Evolutionary conservation across 106 monocot species (phyloP).

Genomic region (Platanthera zijinensis): DNA sequence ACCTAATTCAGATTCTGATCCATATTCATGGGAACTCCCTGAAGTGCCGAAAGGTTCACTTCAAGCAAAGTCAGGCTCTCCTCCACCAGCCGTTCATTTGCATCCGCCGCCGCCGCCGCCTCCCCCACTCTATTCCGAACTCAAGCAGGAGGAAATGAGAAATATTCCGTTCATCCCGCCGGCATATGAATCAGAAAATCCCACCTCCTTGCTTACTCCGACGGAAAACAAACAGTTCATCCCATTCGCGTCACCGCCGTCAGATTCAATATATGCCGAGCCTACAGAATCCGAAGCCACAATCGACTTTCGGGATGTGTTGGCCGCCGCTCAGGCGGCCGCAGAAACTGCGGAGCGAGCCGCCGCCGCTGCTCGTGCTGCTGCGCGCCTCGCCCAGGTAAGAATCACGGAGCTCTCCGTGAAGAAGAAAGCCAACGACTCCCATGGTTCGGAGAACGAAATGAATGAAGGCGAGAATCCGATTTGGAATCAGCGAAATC

Average conservation of each 20-base stretch:
- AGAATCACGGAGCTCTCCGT: conserved; percentile 58
- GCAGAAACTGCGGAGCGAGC: conserved; percentile 80
- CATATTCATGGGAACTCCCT: conserved; percentile 63
- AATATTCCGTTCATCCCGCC: conserved; percentile 24
- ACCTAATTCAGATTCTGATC: conserved; percentile 29
- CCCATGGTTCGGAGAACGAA: conserved; percentile 16
- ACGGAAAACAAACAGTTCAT: conserved; percentile 42
- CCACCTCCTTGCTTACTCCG: neutral
- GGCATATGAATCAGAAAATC: neutral
- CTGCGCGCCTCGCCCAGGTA: conserved; percentile 78
- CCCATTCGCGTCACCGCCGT: conserved; percentile 48
- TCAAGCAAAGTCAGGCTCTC: conserved; percentile 13
- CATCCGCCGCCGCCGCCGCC: conserved; percentile 9
- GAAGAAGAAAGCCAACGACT: conserved; percentile 15
- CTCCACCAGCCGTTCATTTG: conserved; percentile 18
- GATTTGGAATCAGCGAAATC: conserved; percentile 27
- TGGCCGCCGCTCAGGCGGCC: conserved; percentile 78
- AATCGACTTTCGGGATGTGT: conserved; percentile 68
- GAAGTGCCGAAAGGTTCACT: conserved; percentile 75
- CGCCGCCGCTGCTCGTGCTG: conserved; percentile 71
- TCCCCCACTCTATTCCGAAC: conserved; percentile 8
- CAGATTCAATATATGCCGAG: conserved; percentile 6
- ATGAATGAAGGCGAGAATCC: conserved; percentile 11
- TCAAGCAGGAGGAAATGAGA: conserved; percentile 4
- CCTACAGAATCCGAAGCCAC: conserved; percentile 16